Evolutionary conservation across 257 asterid species (phyloP).

Genomic region (Coffea eugenioides): DNA sequence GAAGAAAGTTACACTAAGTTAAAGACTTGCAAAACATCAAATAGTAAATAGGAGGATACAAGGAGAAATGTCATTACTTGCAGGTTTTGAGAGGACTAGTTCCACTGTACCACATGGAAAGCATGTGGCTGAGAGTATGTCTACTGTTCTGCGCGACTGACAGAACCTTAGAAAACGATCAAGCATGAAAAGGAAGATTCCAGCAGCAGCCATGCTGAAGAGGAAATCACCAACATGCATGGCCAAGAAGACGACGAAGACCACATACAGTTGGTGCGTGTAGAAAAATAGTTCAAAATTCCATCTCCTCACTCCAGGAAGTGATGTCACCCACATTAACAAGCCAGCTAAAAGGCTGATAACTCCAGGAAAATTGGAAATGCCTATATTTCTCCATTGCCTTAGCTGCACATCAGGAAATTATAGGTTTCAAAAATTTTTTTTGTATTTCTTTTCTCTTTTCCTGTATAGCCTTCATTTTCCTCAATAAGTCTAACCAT

Average conservation of each 20-base stretch:
- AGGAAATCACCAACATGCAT: conserved; percentile 64
- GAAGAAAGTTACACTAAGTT: conserved; percentile 8
- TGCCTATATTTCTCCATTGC: conserved; percentile 46
- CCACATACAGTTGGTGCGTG: conserved; percentile 59
- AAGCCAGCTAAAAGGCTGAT: conserved; percentile 66
- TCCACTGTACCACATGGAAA: conserved; percentile 77
- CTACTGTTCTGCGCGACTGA: conserved; percentile 60
- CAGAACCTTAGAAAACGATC: conserved; percentile 80
- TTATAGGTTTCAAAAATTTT: not conserved
- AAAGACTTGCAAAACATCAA: not conserved
- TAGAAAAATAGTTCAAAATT: conserved; percentile 75
- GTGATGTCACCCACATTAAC: conserved; percentile 77
- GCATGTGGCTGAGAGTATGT: conserved; percentile 52
- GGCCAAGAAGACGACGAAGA: conserved; percentile 63
- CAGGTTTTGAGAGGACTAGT: conserved; percentile 65
- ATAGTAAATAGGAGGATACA: not conserved
- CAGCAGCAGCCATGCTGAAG: conserved; percentile 63
- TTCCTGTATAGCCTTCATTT: no score
- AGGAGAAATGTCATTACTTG: conserved; percentile 38
- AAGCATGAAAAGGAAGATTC: conserved; percentile 70
- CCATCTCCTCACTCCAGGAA: conserved; percentile 61
- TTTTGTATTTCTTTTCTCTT: conserved; percentile 4
- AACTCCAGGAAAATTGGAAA: conserved; percentile 68
- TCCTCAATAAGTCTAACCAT: no score
- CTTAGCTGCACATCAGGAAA: conserved; percentile 41